phyloP scores from a whole-genome alignment of 352 stramenopile genomes.

The Pythium dissimile region DNA sequence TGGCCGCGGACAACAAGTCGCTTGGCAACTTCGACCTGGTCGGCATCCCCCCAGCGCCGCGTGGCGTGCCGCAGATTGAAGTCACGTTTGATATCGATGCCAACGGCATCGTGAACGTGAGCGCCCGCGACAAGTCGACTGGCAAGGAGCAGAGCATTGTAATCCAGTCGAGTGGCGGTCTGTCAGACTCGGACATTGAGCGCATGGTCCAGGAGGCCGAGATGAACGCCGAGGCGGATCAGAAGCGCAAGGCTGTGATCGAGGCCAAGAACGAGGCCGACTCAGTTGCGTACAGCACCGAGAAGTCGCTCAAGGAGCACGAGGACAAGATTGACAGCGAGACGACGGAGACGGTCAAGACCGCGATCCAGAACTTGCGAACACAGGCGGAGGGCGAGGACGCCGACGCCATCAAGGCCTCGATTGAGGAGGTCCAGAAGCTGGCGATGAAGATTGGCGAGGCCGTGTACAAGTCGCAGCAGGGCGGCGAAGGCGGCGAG shows the following conservation, averaged over 20 bases:
- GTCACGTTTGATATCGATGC: slow-evolving; percentile 90
- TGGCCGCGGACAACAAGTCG: slow-evolving; percentile 92
- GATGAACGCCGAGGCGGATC: slow-evolving; percentile 96
- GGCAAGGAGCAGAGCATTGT: slow-evolving; percentile 97
- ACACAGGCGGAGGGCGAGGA: slow-evolving; percentile 87
- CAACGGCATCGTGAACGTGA: slow-evolving; percentile 93
- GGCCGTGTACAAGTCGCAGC: slow-evolving; percentile 95
- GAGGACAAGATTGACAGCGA: slow-evolving; percentile 94
- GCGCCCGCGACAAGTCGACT: slow-evolving; percentile 91
- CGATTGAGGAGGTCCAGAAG: slow-evolving; percentile 91
- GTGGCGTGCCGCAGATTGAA: slow-evolving; percentile 87
- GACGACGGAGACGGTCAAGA: slow-evolving; percentile 91
- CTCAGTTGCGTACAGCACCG: slow-evolving; percentile 93
- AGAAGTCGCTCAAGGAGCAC: slow-evolving; percentile 95
- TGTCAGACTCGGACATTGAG: slow-evolving; percentile 97
- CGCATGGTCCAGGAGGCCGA: slow-evolving; percentile 98
- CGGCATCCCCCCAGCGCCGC: slow-evolving; percentile 82
- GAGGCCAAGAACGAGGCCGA: slow-evolving; percentile 97
- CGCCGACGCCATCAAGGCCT: slow-evolving; percentile 91
- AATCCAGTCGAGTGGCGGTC: slow-evolving; percentile 97
- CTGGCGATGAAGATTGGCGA: slow-evolving; percentile 97
- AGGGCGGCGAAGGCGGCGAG: slow-evolving; percentile 44
- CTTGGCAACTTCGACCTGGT: slow-evolving; percentile 86
- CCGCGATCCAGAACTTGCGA: slow-evolving; percentile 89
- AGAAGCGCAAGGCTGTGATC: slow-evolving; percentile 93